phyloP scores from a whole-genome alignment of 768 basidiomycete genomes.

The Clavaria fumosa region DNA sequence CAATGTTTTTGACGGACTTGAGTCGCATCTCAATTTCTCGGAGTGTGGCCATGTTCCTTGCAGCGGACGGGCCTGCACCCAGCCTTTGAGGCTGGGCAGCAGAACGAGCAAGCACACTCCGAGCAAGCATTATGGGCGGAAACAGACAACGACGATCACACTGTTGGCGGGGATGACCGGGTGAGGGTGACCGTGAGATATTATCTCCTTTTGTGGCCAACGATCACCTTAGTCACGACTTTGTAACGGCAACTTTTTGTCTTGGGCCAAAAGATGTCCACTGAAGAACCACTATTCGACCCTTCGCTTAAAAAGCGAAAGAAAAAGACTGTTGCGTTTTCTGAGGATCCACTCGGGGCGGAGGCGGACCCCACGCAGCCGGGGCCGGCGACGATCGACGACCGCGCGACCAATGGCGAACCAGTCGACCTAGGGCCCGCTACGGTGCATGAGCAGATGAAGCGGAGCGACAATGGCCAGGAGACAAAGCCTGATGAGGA shows the following conservation, averaged over 20 bases:
- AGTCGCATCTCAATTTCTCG: conserved; percentile 93
- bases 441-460: conserved; percentile 67
- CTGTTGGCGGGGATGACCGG: no score
- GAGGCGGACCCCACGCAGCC: conserved; percentile 74
- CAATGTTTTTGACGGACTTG: conserved; percentile 94
- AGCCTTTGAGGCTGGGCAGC: conserved; percentile 21
- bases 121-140: conserved; percentile 28
- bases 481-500: conserved; percentile 55
- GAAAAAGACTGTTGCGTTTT: conserved; percentile 78
- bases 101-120: conserved; percentile 28
- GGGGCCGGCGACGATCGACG: conserved; percentile 58
- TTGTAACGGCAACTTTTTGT: no score
- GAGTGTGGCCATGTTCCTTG: conserved; percentile 92
- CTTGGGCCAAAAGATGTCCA: conserved; percentile 35
- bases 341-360: conserved; percentile 68
- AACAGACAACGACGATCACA: conserved; percentile 2
- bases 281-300: conserved; percentile 69
- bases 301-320: conserved; percentile 76
- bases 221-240: no score
- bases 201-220: no score
- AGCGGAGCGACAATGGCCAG: conserved; percentile 24
- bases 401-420: conserved; percentile 53
- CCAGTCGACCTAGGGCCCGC: conserved; percentile 61
- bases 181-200: no score
- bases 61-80: conserved; percentile 31